Evolutionary conservation across 2,329 filamentous ascomycete genomes (phyloP).

Genomic region (Aspergillus luchuensis): DNA sequence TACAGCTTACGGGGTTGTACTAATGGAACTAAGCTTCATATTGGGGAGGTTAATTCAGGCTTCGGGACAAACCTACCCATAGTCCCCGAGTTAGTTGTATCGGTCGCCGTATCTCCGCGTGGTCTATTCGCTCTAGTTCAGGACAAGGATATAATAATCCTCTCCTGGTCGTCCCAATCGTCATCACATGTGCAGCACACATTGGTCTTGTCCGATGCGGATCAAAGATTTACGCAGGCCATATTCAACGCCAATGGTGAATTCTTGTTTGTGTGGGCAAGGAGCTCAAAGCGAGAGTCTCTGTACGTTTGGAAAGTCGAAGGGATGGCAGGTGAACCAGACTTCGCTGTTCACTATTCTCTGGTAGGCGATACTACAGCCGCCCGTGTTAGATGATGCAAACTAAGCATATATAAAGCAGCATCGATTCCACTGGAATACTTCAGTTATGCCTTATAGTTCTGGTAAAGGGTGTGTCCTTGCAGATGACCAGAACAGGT

Average conservation of each 20-base stretch:
- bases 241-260: neutral
- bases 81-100: neutral
- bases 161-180: neutral
- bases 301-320: neutral
- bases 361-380: neutral
- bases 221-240: neutral
- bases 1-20: neutral
- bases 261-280: neutral
- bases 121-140: neutral
- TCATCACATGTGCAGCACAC: too few relatives aligned
- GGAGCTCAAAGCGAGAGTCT: neutral
- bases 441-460: neutral
- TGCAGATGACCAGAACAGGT: neutral
- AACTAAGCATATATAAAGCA: neutral
- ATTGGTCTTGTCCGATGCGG: fast-evolving
- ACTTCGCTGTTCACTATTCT: neutral
- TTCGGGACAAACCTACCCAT: neutral
- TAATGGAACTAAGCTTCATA: neutral
- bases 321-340: neutral
- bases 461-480: neutral
- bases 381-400: fast-evolving
- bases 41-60: neutral
- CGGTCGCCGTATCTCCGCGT: neutral
- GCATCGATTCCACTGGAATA: neutral
- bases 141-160: neutral